Conservation (phyloP, 176 grass and related monocot species). For the Miscanthus lutarioriparius region DNA sequence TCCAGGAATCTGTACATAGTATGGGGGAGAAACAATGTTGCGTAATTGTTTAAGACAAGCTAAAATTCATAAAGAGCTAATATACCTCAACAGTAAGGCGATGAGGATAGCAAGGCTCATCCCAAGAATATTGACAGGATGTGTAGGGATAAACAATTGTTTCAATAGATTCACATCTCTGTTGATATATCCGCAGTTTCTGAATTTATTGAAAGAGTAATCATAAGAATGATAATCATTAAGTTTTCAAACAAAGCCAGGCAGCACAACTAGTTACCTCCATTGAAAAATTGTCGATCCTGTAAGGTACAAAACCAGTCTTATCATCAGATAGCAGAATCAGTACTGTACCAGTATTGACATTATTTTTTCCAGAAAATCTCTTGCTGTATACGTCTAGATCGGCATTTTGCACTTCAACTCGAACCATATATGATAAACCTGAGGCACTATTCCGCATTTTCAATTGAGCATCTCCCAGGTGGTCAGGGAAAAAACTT, state of each 20-base stretch:
- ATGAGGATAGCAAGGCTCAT: conserved; percentile 96
- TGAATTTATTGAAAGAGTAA: conserved; percentile 48
- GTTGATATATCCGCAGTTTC: conserved; percentile 96
- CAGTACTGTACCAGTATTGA: conserved; percentile 72
- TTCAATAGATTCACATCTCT: conserved; percentile 93
- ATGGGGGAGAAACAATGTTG: conserved; percentile 27
- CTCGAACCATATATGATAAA: conserved; percentile 88
- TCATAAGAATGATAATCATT: conserved; percentile 19
- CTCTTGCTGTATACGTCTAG: conserved; percentile 52
- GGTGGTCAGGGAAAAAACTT: conserved; percentile 82
- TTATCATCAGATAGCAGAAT: conserved; percentile 98
- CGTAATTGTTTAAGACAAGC: conserved; percentile 26
- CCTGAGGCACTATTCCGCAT: conserved; percentile 84
- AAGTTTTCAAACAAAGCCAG: conserved; percentile 33
- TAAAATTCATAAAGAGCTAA: conserved; percentile 17
- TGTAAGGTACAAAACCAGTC: conserved; percentile 94
- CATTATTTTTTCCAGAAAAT: conserved; percentile 59
- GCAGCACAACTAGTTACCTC: conserved; percentile 67
- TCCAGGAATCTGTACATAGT: conserved; percentile 70
- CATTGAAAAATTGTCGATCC: conserved; percentile 90
- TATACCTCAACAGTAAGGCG: conserved; percentile 90
- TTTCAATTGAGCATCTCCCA: conserved; percentile 96
- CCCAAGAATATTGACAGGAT: conserved; percentile 94
- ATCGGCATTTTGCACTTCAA: conserved; percentile 97
- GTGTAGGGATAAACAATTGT: conserved; percentile 88